Evolutionary conservation across 495 filamentous ascomycete species (phyloP).

Genomic region (Xylaria grammica): DNA sequence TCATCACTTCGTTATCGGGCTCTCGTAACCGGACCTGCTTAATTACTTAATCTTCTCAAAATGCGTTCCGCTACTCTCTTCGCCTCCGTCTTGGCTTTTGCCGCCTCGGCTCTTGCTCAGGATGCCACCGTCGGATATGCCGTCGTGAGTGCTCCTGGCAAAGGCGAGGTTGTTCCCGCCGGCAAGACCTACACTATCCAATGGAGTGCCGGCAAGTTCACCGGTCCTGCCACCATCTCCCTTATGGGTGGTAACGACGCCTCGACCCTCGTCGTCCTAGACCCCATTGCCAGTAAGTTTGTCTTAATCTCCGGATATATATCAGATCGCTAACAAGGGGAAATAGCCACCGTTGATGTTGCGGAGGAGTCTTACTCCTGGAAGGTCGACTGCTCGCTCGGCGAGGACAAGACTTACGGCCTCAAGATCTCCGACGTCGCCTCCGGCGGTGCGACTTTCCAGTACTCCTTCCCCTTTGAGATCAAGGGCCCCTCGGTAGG

Average conservation of each 20-base stretch:
- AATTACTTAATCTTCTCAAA: constrained; percentile 33
- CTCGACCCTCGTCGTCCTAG: constrained; percentile 33
- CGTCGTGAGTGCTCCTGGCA: constrained; percentile 41
- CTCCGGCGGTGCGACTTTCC: constrained; percentile 44
- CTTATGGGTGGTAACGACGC: constrained; percentile 47
- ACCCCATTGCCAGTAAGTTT: constrained; percentile 47
- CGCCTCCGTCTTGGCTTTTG: constrained; percentile 50
- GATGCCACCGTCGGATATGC: constrained; percentile 43
- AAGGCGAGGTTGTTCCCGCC: constrained; percentile 43
- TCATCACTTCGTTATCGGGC: not conserved
- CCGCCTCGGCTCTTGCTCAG: constrained; percentile 48
- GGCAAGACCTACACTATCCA: constrained; percentile 43
- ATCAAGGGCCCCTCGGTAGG: constrained; percentile 41
- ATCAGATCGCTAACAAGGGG: constrained; percentile 23
- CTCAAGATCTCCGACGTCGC: constrained; percentile 45
- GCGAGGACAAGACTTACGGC: constrained; percentile 47
- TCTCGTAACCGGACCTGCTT: not conserved
- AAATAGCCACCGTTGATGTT: constrained; percentile 37
- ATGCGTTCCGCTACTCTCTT: constrained; percentile 49
- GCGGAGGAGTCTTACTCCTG: constrained; percentile 40
- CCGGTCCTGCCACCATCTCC: constrained; percentile 39
- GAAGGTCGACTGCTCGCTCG: constrained; percentile 45
- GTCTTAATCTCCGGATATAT: constrained; percentile 7
- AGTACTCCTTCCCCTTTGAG: constrained; percentile 57
- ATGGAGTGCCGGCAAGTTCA: constrained; percentile 34